Conservation (phyloP, 2,329 filamentous ascomycete genomes). For the Arthrocladium fulminans region DNA sequence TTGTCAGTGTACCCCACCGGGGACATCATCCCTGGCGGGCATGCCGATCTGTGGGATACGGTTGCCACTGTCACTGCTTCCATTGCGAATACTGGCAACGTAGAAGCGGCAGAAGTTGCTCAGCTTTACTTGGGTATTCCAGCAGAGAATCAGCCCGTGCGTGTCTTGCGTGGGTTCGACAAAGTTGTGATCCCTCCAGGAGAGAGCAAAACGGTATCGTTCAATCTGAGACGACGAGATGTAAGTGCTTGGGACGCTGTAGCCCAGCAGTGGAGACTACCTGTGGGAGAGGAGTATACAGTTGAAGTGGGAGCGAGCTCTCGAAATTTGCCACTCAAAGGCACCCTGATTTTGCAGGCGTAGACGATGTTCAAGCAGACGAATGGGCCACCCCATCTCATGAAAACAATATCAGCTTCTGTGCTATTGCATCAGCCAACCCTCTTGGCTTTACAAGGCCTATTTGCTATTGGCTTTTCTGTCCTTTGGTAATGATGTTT, state of each 20-base stretch:
- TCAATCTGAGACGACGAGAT: conserved; percentile 57
- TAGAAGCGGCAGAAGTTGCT: conserved; percentile 9
- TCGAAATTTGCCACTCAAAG: conserved; percentile 13
- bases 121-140: conserved; percentile 24
- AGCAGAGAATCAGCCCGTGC: conserved; percentile 48
- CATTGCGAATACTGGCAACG: conserved; percentile 13
- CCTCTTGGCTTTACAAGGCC: no score
- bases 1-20: conserved; percentile 49
- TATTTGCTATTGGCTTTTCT: no score
- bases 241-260: conserved; percentile 62
- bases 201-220: conserved; percentile 44
- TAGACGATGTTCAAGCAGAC: no score
- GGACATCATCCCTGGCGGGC: conserved; percentile 53
- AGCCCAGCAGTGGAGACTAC: conserved; percentile 54
- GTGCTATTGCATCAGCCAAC: no score
- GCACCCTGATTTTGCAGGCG: no score
- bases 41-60: conserved; percentile 54
- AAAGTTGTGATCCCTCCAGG: conserved; percentile 53
- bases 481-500: no score
- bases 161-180: conserved; percentile 63
- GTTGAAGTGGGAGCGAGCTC: conserved; percentile 21
- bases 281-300: conserved; percentile 19
- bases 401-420: no score
- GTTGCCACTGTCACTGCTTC: conserved; percentile 30
- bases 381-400: no score